phyloP scores from a whole-genome alignment of 23 red algal genomes.

The Gracilaria gracilis region DNA sequence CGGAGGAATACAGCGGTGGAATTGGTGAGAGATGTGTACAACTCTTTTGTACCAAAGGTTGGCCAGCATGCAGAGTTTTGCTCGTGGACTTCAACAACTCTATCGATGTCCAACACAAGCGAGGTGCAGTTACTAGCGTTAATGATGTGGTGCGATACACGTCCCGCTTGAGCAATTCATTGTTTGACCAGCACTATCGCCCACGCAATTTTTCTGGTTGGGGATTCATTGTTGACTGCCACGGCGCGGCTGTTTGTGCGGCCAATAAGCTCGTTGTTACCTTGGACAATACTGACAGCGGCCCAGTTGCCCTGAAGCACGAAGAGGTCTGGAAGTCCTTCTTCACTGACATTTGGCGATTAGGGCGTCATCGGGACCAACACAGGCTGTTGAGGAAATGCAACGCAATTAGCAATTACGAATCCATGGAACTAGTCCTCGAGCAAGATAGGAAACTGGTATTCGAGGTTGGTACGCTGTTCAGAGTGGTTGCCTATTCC shows the following conservation, averaged over 20 bases:
- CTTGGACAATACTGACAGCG: not conserved
- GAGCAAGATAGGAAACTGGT: not conserved
- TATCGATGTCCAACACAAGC: conserved; percentile 35
- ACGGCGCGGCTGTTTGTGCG: conserved; percentile 47
- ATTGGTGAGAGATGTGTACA: conserved; percentile 18
- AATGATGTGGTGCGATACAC: conserved; percentile 31
- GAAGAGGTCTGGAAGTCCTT: conserved; percentile 39
- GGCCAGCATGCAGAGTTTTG: conserved; percentile 41
- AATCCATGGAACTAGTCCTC: conserved; percentile 15
- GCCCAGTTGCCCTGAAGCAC: conserved; percentile 24
- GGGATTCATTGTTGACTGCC: conserved; percentile 67
- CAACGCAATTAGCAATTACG: conserved; percentile 13
- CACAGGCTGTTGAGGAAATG: not conserved
- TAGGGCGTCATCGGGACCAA: not conserved
- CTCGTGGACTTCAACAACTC: conserved; percentile 68
- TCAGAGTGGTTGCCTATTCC: conserved; percentile 2
- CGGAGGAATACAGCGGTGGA: conserved; percentile 42
- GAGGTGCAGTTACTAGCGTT: not conserved
- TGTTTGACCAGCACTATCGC: conserved; percentile 34
- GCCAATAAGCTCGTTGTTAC: conserved; percentile 43
- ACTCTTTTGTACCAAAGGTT: not conserved
- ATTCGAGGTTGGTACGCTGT: conserved; percentile 16
- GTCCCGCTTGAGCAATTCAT: not conserved
- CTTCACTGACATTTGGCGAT: not conserved
- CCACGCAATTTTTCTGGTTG: not conserved